These are phyloP conservation scores for Hebeloma cylindrosporum DNA, from an alignment of 768 basidiomycete genomes.

Conservation along the genomic window DNA sequence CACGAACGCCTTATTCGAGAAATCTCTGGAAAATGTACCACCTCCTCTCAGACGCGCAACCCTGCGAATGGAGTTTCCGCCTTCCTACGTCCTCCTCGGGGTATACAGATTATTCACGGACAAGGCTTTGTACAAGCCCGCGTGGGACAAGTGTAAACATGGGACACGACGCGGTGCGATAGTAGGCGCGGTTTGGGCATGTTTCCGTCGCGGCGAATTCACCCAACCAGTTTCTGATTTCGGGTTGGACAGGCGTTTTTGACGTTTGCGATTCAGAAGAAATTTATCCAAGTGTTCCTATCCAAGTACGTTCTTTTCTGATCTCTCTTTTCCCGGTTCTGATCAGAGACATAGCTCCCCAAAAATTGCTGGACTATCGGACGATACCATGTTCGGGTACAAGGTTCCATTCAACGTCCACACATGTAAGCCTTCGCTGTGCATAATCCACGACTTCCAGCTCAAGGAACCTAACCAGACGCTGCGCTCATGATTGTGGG, in stretches of 20 bases:
- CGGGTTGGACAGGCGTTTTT: constrained; percentile 55
- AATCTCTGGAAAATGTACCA: constrained; percentile 37
- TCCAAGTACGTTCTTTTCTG: constrained; percentile 46
- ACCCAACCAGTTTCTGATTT: neutral
- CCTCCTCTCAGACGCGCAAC: constrained; percentile 50
- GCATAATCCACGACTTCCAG: neutral
- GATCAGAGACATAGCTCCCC: constrained; percentile 48
- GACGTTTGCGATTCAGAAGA: constrained; percentile 72
- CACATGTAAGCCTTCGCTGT: constrained; percentile 52
- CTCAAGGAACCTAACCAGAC: constrained; percentile 42
- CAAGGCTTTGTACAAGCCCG: constrained; percentile 62
- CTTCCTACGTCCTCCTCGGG: constrained; percentile 83
- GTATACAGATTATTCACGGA: constrained; percentile 82
- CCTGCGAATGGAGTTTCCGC: constrained; percentile 70
- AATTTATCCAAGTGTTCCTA: constrained; percentile 64
- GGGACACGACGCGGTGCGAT: constrained; percentile 67
- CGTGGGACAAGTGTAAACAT: constrained; percentile 85
- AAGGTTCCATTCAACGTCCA: constrained; percentile 64
- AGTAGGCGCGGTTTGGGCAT: constrained; percentile 72
- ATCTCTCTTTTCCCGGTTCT: neutral
- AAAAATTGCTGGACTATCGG: constrained; percentile 58
- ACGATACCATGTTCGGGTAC: constrained; percentile 65
- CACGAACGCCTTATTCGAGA: constrained; percentile 20
- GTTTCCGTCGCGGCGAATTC: constrained; percentile 18
- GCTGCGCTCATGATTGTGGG: constrained; percentile 74